phyloP scores from a whole-genome alignment of 345 rosid species.

The Brassica juncea region DNA sequence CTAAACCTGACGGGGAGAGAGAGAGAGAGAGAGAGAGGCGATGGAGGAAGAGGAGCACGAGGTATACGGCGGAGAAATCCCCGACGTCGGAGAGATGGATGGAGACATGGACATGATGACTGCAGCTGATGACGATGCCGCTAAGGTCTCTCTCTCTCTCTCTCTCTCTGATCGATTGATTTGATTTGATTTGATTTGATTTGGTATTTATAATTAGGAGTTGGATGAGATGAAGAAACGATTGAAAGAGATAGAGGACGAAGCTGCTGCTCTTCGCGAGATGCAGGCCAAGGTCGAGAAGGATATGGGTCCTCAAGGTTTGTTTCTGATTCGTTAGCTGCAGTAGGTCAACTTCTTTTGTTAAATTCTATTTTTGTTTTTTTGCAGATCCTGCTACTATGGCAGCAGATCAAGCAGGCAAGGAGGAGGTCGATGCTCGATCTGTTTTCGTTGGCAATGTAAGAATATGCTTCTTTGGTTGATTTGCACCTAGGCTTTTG shows the following conservation, averaged over 20 bases:
- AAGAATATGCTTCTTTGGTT: slow-evolving; percentile 32
- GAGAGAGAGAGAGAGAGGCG: slow-evolving; percentile 7
- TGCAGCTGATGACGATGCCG: slow-evolving; percentile 75
- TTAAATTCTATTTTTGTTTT: neutral
- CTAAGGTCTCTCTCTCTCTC: slow-evolving; percentile 49
- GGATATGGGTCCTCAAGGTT: slow-evolving; percentile 95
- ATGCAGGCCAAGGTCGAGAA: slow-evolving; percentile 98
- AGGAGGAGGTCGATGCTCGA: slow-evolving; percentile 75
- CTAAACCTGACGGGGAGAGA: slow-evolving; percentile 30
- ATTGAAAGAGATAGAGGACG: slow-evolving; percentile 95
- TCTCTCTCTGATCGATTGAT: neutral
- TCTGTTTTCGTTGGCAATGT: slow-evolving; percentile 98
- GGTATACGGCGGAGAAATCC: slow-evolving; percentile 96
- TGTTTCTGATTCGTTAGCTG: neutral
- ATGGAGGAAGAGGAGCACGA: slow-evolving; percentile 97
- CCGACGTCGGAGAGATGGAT: slow-evolving; percentile 76
- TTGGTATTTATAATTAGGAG: slow-evolving; percentile 52
- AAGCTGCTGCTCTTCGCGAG: slow-evolving; percentile 95
- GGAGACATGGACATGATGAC: slow-evolving; percentile 89
- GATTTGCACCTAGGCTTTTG: too few relatives aligned
- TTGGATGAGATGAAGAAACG: slow-evolving; percentile 97
- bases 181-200: slow-evolving; percentile 11
- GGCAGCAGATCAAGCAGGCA: slow-evolving; percentile 66
- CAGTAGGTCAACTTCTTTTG: neutral
- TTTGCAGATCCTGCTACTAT: slow-evolving; percentile 68